Percentiles rank a stretch among this genome's conserved stretches.
These are phyloP conservation scores for Citrus glauca DNA, from an alignment of 345 rosid species.

Conservation along the genomic window DNA sequence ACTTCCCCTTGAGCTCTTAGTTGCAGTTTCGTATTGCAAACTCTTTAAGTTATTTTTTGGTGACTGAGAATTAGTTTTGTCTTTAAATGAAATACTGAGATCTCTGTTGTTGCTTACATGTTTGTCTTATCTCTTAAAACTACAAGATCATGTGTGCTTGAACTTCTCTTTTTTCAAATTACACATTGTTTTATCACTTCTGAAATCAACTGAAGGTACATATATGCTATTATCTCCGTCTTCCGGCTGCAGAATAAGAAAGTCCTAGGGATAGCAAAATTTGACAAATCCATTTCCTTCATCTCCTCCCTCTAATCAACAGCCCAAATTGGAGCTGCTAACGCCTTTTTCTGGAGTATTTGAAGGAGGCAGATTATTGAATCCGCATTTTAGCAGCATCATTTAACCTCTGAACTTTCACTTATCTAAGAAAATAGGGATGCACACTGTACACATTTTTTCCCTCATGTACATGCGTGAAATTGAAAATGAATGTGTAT, in stretches of 20 bases:
- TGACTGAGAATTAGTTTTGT: neutral
- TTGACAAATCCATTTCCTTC: neutral
- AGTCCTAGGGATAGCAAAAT: neutral
- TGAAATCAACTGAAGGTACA: neutral
- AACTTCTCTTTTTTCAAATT: neutral
- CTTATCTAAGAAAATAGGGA: neutral
- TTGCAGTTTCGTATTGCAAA: neutral
- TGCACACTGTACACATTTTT: neutral
- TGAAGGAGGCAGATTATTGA: neutral
- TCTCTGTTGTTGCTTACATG: neutral
- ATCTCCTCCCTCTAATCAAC: neutral
- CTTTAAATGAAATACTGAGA: neutral
- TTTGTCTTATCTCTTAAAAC: neutral
- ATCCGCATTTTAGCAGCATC: neutral
- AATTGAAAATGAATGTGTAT: neutral
- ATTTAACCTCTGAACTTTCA: neutral
- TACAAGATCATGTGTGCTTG: neutral
- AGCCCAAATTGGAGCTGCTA: neutral
- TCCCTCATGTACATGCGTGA: neutral
- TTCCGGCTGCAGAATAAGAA: neutral
- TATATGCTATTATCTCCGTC: too few species aligned
- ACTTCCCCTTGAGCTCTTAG: too few species aligned
- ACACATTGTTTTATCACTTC: neutral
- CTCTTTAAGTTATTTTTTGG: neutral
- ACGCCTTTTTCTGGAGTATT: neutral